Base-by-base conservation (phyloP, 768 basidiomycete genomes). In the Boletus rubroflammeus region DNA sequence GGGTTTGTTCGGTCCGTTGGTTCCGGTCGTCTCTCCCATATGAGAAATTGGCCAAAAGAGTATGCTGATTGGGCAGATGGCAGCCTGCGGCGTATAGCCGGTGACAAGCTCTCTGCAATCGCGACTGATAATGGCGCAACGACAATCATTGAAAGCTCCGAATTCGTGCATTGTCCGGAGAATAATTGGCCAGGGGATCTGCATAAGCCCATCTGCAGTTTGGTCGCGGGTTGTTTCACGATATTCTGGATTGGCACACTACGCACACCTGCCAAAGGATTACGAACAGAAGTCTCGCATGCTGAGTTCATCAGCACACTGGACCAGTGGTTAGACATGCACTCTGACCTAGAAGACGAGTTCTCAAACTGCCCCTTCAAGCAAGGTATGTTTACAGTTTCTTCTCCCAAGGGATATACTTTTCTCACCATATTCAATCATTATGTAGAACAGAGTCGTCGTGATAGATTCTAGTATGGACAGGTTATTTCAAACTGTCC, bases 291-390 rank as follows among this genome's bases (percentile, higher is more conserved):
- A 23, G 50, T 53, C 10, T 53, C 40, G 2, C 51, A 56, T 2
- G 13, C 2, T 0, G 23, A 29, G 1, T 56, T 54, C n/a, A 21
- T 56, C 23, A 3, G 0, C 5, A 36, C 8, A 0, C 17, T 47
- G 28, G 55, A 54, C 5, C 3, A 35, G n/a, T 56, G 52, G 55
- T 28, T 48, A 21, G 19, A 29, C 1, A 5, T 0, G 26, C 29
- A 55, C 7, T 19, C 43, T 9, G 2, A 31, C 21, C 34, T 50
- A 6, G 50, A 55, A 52, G 42, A 44, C 38, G 5, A 19, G 21
- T 56, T 35, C 29, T 56, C 46, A 3, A 53, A 42, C 8, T 56
- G 45, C 10, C 55, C 50, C 8, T 53, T 54, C n/a, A 17, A 35
- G 15, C 6, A 41, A 26, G 23, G 50, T 39, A 19, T n/a, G 53